These are phyloP conservation scores for Acmispon strigosus DNA, from an alignment of 306 rosid genomes.

Conservation along the genomic window DNA sequence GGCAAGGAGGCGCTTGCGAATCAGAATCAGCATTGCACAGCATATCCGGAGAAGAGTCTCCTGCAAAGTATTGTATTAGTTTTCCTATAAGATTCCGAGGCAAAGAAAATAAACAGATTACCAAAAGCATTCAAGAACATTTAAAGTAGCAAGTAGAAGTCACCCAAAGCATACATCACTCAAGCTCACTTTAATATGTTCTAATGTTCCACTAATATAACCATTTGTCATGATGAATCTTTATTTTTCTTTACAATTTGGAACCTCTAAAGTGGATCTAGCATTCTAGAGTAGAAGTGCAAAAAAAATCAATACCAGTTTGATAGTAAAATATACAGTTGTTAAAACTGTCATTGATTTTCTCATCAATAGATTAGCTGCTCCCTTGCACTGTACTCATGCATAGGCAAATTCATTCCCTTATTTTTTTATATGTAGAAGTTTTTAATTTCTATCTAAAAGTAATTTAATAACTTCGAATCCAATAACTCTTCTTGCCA, in stretches of 20 bases:
- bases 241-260: neutral
- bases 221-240: neutral
- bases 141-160: neutral
- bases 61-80: conserved; percentile 34
- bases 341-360: neutral
- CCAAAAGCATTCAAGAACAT: neutral
- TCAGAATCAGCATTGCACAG: conserved; percentile 89
- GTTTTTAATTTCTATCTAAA: neutral
- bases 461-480: no score
- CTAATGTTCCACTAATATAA: neutral
- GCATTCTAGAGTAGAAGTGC: neutral
- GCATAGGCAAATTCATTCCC: neutral
- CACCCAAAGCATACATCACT: neutral
- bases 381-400: neutral
- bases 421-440: neutral
- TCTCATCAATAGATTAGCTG: neutral
- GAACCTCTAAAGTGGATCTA: neutral
- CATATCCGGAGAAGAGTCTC: conserved; percentile 93
- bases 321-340: neutral
- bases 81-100: neutral
- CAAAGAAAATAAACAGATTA: neutral
- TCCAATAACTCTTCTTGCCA: neutral
- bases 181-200: neutral
- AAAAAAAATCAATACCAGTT: conserved; percentile 1
- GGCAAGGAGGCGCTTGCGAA: conserved; percentile 86